These are phyloP conservation scores for Neurospora sp. DNA, from an alignment of 495 filamentous ascomycete species.

Conservation along the genomic window DNA sequence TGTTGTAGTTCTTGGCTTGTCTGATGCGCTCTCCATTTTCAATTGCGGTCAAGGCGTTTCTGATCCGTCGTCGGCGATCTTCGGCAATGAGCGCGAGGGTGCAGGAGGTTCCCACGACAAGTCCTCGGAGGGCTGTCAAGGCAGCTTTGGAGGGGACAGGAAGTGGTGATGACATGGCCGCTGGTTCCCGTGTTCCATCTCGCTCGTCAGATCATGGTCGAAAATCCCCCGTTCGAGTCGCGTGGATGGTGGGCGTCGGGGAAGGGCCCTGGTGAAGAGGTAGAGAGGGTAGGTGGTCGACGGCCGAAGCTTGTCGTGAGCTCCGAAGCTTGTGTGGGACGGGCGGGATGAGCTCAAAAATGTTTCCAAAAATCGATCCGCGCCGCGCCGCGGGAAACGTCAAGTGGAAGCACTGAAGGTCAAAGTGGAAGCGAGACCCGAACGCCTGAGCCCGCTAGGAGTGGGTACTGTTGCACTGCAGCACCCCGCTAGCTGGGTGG, in stretches of 20 bases:
- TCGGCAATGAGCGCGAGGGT: slow-evolving; percentile 43
- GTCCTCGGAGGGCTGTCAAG: slow-evolving; percentile 40
- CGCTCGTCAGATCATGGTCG: slow-evolving; percentile 15
- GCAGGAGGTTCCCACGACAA: slow-evolving; percentile 43
- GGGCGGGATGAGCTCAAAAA: background rate
- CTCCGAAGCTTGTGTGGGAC: background rate
- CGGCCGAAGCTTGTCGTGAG: background rate
- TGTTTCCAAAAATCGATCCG: slow-evolving; percentile 1
- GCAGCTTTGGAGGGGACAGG: slow-evolving; percentile 45
- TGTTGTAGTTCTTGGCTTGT: slow-evolving; percentile 30
- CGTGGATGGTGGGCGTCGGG: background rate
- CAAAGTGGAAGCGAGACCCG: background rate
- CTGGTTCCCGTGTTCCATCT: slow-evolving; percentile 12
- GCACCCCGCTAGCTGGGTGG: background rate
- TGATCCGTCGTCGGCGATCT: slow-evolving; percentile 42
- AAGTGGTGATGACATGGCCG: slow-evolving; percentile 32
- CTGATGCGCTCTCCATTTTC: slow-evolving; percentile 39
- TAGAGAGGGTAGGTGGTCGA: background rate
- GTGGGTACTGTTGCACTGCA: background rate
- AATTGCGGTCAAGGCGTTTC: slow-evolving; percentile 31
- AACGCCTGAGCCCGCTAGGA: background rate
- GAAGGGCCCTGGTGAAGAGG: background rate
- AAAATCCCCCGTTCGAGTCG: background rate
- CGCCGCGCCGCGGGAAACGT: background rate
- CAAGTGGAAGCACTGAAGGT: background rate